Conservation (phyloP, 176 grass and related monocot species). For the Musa beccarii region DNA sequence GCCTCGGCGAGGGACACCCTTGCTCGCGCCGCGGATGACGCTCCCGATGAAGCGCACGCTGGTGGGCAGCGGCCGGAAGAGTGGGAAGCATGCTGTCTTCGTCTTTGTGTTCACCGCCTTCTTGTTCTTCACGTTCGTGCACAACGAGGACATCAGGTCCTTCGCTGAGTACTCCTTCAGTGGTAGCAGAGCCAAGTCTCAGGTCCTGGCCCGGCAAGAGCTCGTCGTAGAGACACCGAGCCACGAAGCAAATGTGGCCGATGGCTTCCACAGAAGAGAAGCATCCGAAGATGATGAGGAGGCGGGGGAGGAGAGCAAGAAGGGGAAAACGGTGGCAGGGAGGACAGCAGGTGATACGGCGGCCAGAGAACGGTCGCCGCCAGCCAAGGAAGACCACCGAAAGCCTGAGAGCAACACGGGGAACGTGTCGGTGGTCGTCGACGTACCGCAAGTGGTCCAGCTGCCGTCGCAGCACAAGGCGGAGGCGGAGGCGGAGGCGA, state of each 20-base stretch:
- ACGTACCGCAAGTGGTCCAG: neutral
- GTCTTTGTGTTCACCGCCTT: neutral
- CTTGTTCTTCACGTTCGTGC: neutral
- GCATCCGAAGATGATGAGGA: neutral
- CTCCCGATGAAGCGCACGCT: neutral
- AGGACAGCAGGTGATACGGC: neutral
- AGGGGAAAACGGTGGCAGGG: neutral
- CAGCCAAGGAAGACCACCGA: neutral
- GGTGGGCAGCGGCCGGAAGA: neutral
- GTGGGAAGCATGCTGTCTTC: neutral
- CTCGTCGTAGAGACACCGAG: neutral
- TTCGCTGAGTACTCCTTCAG: neutral
- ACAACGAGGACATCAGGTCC: conserved; percentile 1
- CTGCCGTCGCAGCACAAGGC: neutral
- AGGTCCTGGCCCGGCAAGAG: neutral
- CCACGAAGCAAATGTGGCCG: neutral
- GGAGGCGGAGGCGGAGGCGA: neutral
- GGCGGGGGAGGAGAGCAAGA: too few relatives aligned
- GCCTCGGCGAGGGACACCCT: neutral
- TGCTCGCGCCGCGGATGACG: neutral
- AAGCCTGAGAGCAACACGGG: neutral
- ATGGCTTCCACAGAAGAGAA: neutral
- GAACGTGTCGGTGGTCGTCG: neutral
- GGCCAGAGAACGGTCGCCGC: neutral
- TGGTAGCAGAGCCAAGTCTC: neutral